These are phyloP conservation scores for Leishmania braziliensis DNA, from an alignment of 208 protist species.

Conservation along the genomic window DNA sequence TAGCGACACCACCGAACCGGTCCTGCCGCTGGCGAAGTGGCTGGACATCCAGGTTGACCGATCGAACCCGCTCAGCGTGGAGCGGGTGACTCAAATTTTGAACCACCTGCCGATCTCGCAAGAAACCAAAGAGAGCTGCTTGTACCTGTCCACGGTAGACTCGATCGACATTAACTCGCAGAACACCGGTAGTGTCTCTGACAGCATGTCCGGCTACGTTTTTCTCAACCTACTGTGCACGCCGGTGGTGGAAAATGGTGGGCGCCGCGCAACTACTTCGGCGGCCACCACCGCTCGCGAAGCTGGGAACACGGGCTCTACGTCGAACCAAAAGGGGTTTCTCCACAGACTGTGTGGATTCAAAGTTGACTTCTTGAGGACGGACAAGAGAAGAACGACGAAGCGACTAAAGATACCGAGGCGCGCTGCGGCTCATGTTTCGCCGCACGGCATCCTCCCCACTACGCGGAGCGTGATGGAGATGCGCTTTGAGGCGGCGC, in stretches of 20 bases:
- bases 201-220: conserved; percentile 59
- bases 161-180: conserved; percentile 33
- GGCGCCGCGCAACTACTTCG: neutral
- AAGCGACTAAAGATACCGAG: conserved; percentile 4
- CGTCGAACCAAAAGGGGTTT: neutral
- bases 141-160: conserved; percentile 69
- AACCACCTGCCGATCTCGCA: conserved; percentile 61
- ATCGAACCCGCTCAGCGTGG: conserved; percentile 24
- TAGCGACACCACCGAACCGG: neutral
- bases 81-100: conserved; percentile 53
- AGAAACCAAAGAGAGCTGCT: conserved; percentile 64
- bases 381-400: neutral
- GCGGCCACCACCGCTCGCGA: neutral
- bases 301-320: too few species aligned
- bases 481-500: conserved; percentile 81
- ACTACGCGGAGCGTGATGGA: conserved; percentile 65
- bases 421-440: neutral
- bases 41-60: conserved; percentile 78
- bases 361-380: neutral
- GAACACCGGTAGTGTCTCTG: conserved; percentile 15
- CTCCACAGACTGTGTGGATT: neutral
- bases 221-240: conserved; percentile 82
- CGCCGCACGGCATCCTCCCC: neutral
- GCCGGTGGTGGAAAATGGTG: conserved; percentile 32
- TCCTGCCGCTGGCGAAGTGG: conserved; percentile 62